phyloP scores from a whole-genome alignment of 2,329 filamentous ascomycete genomes.

The Byssochlamys sp. region DNA sequence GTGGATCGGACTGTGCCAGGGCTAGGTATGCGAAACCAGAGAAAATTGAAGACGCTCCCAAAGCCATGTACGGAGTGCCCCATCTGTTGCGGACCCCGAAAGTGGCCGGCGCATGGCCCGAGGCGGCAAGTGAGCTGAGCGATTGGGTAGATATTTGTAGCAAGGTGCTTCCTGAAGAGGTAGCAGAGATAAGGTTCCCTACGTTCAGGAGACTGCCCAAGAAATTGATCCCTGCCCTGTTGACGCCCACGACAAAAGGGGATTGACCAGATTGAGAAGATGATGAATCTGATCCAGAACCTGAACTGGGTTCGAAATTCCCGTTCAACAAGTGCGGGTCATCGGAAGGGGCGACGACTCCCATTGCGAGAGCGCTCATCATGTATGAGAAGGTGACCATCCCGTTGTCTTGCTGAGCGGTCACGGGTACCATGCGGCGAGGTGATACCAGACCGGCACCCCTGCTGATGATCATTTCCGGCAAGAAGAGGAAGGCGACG shows the following conservation, averaged over 20 bases:
- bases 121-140: constrained; percentile 55
- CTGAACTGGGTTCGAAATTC: constrained; percentile 43
- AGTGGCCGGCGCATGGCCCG: constrained; percentile 53
- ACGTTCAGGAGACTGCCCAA: constrained; percentile 66
- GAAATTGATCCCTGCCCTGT: constrained; percentile 51
- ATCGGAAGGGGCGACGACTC: constrained; percentile 49
- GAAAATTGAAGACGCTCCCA: constrained; percentile 47
- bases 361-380: constrained; percentile 49
- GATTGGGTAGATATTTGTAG: constrained; percentile 64
- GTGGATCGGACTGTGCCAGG: constrained; percentile 47
- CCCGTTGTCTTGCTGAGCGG: constrained; percentile 50
- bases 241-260: constrained; percentile 35
- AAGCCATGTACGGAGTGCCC: constrained; percentile 55
- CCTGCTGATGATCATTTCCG: constrained; percentile 47
- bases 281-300: not conserved
- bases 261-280: constrained; percentile 10
- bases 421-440: constrained; percentile 50
- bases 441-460: constrained; percentile 51
- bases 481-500: constrained; percentile 48
- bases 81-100: constrained; percentile 52
- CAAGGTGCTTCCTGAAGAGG: constrained; percentile 69
- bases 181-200: constrained; percentile 65
- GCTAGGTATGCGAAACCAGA: constrained; percentile 61
- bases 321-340: constrained; percentile 45
- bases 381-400: constrained; percentile 56